Conservation (phyloP, 495 filamentous ascomycete species). For the Penicillium ucsense region DNA sequence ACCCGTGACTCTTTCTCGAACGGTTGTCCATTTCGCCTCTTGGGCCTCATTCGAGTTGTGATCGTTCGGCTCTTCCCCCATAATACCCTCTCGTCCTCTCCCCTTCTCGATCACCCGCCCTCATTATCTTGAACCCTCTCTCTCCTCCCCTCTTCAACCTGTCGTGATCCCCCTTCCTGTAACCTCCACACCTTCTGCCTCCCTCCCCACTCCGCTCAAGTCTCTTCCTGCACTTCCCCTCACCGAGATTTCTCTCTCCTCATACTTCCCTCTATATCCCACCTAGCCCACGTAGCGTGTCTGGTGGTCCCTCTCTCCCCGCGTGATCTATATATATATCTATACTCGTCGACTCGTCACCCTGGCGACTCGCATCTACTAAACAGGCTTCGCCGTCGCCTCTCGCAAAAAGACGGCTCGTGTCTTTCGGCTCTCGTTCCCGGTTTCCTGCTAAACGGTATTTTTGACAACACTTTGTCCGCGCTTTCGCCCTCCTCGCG, state of each 20-base stretch:
- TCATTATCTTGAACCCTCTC: neutral
- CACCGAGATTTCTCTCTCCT: too few relatives aligned
- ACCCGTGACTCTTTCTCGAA: neutral
- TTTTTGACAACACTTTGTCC: conserved; percentile 21
- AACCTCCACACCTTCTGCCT: neutral
- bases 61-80: neutral
- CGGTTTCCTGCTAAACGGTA: conserved; percentile 39
- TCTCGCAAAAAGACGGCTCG: conserved; percentile 33
- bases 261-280: too few relatives aligned
- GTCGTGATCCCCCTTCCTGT: neutral
- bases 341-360: conserved; percentile 7
- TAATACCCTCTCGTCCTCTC: neutral
- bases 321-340: too few relatives aligned
- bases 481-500: too few relatives aligned
- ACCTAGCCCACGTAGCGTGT: too few relatives aligned
- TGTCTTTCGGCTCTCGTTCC: conserved; percentile 39
- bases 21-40: neutral
- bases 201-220: neutral
- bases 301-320: too few relatives aligned
- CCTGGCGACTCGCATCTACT: conserved; percentile 25
- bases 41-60: conserved; percentile 1
- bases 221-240: too few relatives aligned
- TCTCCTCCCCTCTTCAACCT: neutral
- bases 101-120: neutral
- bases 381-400: conserved; percentile 40